Evolutionary conservation across 1,284 basidiomycete genomes (phyloP).

Genomic region (Bjerkandera adusta): DNA sequence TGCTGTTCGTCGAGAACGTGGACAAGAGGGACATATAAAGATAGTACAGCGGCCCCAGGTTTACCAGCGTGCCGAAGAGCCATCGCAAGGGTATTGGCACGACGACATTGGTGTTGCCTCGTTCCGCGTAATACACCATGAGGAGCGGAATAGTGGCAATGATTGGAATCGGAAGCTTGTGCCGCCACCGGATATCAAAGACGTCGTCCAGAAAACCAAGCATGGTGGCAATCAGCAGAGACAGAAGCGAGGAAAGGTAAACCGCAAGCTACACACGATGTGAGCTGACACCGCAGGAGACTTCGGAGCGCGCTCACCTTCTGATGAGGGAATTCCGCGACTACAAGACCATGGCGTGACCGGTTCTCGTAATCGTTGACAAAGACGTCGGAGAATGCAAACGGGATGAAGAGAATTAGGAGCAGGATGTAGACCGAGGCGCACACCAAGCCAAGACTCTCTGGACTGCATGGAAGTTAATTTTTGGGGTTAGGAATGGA

Average conservation of each 20-base stretch:
- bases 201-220: constrained; percentile 97
- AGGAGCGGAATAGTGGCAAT: constrained; percentile 94
- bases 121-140: constrained; percentile 95
- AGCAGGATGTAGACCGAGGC: constrained; percentile 89
- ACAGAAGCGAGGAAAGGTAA: constrained; percentile 91
- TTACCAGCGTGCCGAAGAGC: constrained; percentile 77
- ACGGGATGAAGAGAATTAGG: constrained; percentile 87
- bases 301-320: constrained; percentile 51
- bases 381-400: constrained; percentile 80
- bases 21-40: constrained; percentile 95
- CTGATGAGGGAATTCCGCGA: constrained; percentile 82
- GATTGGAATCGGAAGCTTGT: constrained; percentile 96
- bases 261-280: constrained; percentile 66
- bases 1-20: constrained; percentile 96
- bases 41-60: constrained; percentile 94
- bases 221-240: constrained; percentile 88
- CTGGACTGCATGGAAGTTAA: constrained; percentile 62
- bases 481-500: constrained; percentile 2
- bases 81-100: constrained; percentile 80
- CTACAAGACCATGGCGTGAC: constrained; percentile 59
- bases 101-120: constrained; percentile 92
- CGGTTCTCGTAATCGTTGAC: constrained; percentile 40
- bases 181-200: constrained; percentile 98
- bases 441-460: constrained; percentile 89
- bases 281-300: constrained; percentile 10